These are phyloP conservation scores for Nidula niveotomentosa DNA, from an alignment of 1,284 basidiomycete species.

Conservation along the genomic window DNA sequence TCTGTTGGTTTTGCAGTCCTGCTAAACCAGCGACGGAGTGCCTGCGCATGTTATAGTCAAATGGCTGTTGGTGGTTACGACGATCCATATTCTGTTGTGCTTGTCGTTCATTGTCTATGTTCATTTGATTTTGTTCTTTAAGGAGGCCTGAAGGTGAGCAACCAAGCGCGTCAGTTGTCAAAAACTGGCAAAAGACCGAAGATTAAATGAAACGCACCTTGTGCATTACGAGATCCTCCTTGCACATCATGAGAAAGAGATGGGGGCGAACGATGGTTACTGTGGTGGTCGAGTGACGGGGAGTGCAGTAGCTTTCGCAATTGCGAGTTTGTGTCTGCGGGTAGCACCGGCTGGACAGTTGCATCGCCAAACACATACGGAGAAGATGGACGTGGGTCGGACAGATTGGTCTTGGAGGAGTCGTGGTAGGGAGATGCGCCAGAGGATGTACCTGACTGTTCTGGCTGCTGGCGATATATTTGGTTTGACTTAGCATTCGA, in stretches of 20 bases:
- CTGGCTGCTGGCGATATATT: slow-evolving; percentile 24
- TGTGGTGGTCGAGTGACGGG: slow-evolving; percentile 37
- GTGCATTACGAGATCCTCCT: slow-evolving; percentile 16
- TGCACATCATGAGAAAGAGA: slow-evolving; percentile 23
- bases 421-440: slow-evolving; percentile 23
- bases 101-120: slow-evolving; percentile 39
- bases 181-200: slow-evolving; percentile 3
- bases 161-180: background rate
- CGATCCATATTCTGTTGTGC: slow-evolving; percentile 17
- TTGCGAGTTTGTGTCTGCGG: slow-evolving; percentile 36
- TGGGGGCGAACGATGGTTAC: slow-evolving; percentile 18
- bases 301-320: slow-evolving; percentile 54
- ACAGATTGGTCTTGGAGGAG: slow-evolving; percentile 26
- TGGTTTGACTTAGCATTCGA: slow-evolving; percentile 28
- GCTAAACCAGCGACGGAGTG: slow-evolving; percentile 53
- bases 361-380: slow-evolving; percentile 71
- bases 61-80: slow-evolving; percentile 35
- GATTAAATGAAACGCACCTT: slow-evolving; percentile 15
- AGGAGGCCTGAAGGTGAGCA: slow-evolving; percentile 27
- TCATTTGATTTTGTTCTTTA: slow-evolving; percentile 41
- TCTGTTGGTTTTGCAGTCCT: slow-evolving; percentile 41
- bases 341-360: slow-evolving; percentile 29
- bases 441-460: slow-evolving; percentile 23
- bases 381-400: slow-evolving; percentile 58
- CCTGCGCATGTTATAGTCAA: slow-evolving; percentile 65